phyloP scores from a whole-genome alignment of 2,329 filamentous ascomycete genomes.

The Stagonosporopsis tanaceti region DNA sequence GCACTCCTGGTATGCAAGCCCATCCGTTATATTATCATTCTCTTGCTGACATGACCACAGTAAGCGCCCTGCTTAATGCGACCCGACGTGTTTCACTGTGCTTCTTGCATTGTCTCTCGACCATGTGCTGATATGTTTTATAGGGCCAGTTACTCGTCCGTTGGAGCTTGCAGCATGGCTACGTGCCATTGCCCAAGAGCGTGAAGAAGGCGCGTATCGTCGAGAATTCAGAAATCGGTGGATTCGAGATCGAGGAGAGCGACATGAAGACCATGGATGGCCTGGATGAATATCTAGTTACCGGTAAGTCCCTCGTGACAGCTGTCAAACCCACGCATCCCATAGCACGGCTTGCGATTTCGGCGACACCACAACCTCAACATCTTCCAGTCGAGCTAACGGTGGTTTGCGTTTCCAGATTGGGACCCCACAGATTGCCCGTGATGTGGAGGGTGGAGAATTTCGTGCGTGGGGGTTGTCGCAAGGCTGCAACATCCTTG shows the following conservation, averaged over 20 bases:
- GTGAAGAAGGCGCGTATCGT: constrained; percentile 67
- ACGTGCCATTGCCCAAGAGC: constrained; percentile 78
- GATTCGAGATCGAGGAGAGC: constrained; percentile 67
- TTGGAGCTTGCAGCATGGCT: constrained; percentile 79
- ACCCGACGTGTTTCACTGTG: not conserved
- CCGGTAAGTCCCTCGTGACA: constrained; percentile 45
- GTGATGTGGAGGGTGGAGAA: constrained; percentile 32
- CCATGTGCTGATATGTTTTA: not conserved
- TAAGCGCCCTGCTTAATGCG: constrained; percentile 1
- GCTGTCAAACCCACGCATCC: not conserved
- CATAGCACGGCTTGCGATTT: constrained; percentile 19
- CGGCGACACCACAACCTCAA: constrained; percentile 19
- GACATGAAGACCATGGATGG: constrained; percentile 70
- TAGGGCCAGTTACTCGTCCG: constrained; percentile 72
- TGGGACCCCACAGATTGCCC: constrained; percentile 58
- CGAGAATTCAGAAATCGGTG: constrained; percentile 69
- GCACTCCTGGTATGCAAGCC: constrained; percentile 63
- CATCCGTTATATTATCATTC: not conserved
- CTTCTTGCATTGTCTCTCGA: not conserved
- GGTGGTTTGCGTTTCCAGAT: constrained; percentile 38
- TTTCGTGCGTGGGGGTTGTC: constrained; percentile 31
- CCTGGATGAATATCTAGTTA: constrained; percentile 76
- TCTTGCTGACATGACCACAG: constrained; percentile 12
- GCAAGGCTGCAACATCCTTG: constrained; percentile 17
- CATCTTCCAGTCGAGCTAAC: constrained; percentile 26